Conservation (phyloP, 2,329 filamentous ascomycete genomes). For the Calonectria ilicicola region DNA sequence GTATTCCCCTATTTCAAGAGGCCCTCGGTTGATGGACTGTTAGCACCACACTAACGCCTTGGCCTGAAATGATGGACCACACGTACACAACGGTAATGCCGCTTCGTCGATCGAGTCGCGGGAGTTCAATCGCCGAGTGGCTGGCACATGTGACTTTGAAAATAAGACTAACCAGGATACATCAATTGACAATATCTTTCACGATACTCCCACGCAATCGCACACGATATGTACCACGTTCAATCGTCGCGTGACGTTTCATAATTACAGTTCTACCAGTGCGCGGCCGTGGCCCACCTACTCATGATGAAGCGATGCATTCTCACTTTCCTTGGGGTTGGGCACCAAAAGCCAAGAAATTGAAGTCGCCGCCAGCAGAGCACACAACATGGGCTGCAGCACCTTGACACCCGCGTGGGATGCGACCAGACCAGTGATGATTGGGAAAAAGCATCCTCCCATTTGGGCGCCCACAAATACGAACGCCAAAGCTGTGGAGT, state of each 20-base stretch:
- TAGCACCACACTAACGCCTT: conserved; percentile 7
- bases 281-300: conserved; percentile 28
- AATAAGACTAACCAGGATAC: background rate
- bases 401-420: conserved; percentile 57
- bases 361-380: conserved; percentile 57
- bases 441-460: conserved; percentile 66
- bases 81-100: background rate
- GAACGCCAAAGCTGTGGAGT: conserved; percentile 55
- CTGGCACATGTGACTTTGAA: background rate
- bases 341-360: conserved; percentile 61
- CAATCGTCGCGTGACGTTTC: background rate
- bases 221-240: background rate
- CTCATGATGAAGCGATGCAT: conserved; percentile 49
- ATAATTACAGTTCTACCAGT: background rate
- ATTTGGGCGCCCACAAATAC: conserved; percentile 69
- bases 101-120: background rate
- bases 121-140: background rate
- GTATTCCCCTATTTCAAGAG: conserved; percentile 2
- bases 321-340: conserved; percentile 47
- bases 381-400: conserved; percentile 65
- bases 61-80: background rate
- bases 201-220: background rate
- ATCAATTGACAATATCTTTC: background rate
- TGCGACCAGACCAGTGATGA: conserved; percentile 65
- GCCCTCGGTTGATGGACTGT: background rate